phyloP scores from a whole-genome alignment of 352 stramenopile genomes.

The Globisporangium okanoganense region DNA sequence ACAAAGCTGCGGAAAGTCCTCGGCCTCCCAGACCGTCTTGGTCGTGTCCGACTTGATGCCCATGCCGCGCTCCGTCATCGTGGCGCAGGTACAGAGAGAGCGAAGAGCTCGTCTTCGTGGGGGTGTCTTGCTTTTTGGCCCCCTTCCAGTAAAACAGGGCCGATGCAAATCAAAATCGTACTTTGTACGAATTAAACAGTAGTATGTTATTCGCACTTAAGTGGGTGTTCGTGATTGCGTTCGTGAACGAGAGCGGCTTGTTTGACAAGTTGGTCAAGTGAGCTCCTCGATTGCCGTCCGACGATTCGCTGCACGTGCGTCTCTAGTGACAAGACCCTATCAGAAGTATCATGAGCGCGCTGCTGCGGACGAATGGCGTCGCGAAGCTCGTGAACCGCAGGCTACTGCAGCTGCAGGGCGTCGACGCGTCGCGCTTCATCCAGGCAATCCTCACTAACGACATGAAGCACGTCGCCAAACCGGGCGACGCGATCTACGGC shows the following conservation, averaged over 20 bases:
- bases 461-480: slow-evolving; percentile 53
- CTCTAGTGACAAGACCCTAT: neutral
- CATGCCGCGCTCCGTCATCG: slow-evolving; percentile 82
- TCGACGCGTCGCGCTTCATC: slow-evolving; percentile 68
- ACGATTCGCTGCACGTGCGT: neutral
- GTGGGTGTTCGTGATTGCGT: neutral
- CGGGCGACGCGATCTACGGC: slow-evolving; percentile 67
- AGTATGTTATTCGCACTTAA: neutral
- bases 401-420: slow-evolving; percentile 68
- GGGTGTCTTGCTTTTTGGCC: slow-evolving; percentile 5
- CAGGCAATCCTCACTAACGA: slow-evolving; percentile 86
- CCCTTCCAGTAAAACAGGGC: slow-evolving; percentile 8
- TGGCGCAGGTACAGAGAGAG: slow-evolving; percentile 1
- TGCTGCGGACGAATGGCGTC: slow-evolving; percentile 40
- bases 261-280: neutral
- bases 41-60: slow-evolving; percentile 84
- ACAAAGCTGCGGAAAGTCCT: slow-evolving; percentile 98
- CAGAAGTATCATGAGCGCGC: slow-evolving; percentile 11
- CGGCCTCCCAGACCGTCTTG: slow-evolving; percentile 89
- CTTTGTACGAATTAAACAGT: neutral
- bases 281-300: neutral
- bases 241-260: neutral
- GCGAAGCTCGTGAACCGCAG: slow-evolving; percentile 44
- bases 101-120: neutral
- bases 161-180: neutral